These are phyloP conservation scores for Colletotrichum liaoningense DNA, from an alignment of 2,329 filamentous ascomycete genomes.

Conservation along the genomic window DNA sequence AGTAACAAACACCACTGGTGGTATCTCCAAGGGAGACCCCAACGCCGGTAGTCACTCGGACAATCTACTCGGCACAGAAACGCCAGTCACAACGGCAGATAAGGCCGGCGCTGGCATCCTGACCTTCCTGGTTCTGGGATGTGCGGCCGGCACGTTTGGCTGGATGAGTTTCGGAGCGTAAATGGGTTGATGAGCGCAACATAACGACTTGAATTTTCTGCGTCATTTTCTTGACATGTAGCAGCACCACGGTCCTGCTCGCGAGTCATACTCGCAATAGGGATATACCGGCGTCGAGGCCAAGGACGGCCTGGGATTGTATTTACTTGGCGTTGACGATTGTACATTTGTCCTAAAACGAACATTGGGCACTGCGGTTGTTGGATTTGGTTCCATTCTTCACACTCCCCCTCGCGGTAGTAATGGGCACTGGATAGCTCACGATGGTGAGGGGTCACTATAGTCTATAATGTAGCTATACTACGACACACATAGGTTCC, in stretches of 20 bases:
- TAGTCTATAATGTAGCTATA: conserved; percentile 34
- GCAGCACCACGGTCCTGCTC: conserved; percentile 25
- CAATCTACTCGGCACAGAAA: conserved; percentile 43
- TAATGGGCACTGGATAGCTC: conserved; percentile 38
- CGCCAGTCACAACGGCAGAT: conserved; percentile 55
- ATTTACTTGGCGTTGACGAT: conserved; percentile 39
- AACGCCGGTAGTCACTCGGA: conserved; percentile 54
- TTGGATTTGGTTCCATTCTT: conserved; percentile 46
- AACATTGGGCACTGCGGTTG: neutral
- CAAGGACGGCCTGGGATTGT: conserved; percentile 23
- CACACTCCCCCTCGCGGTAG: conserved; percentile 49
- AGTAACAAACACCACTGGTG: conserved; percentile 61
- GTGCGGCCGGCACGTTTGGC: conserved; percentile 53
- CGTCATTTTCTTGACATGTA: conserved; percentile 11
- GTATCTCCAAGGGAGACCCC: conserved; percentile 58
- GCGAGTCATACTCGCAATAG: conserved; percentile 19
- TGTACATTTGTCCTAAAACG: conserved; percentile 33
- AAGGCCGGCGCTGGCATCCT: conserved; percentile 60
- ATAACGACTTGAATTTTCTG: conserved; percentile 27
- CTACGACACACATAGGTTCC: conserved; percentile 22
- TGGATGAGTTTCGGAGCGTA: conserved; percentile 60
- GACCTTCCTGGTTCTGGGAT: conserved; percentile 56
- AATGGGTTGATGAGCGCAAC: conserved; percentile 13
- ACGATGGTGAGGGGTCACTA: neutral
- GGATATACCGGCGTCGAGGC: conserved; percentile 30